Evolutionary conservation across 352 stramenopile genomes (phyloP).

Genomic region (Plasmopara viticola): DNA sequence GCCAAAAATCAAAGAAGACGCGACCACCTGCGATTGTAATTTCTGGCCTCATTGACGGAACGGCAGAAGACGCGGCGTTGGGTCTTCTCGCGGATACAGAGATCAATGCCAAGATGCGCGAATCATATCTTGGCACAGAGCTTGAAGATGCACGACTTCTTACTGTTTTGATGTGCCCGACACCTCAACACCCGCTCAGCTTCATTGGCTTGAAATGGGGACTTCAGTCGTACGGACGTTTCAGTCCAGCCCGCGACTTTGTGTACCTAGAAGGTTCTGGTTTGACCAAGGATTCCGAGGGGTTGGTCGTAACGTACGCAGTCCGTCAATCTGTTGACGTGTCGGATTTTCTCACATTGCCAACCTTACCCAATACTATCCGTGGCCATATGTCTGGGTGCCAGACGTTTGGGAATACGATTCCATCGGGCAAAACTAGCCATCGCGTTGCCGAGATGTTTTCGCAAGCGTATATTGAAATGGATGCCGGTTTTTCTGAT

Average conservation of each 20-base stretch:
- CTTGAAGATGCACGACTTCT: slow-evolving; percentile 32
- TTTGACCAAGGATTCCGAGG: slow-evolving; percentile 21
- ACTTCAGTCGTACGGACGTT: slow-evolving; percentile 28
- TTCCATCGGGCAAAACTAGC: slow-evolving; percentile 2
- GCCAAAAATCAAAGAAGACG: slow-evolving; percentile 15
- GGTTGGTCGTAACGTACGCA: slow-evolving; percentile 25
- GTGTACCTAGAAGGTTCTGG: slow-evolving; percentile 39
- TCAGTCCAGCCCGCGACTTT: slow-evolving; percentile 34
- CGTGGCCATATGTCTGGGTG: slow-evolving; percentile 32
- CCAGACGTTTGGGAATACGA: slow-evolving; percentile 25
- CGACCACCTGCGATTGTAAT: slow-evolving; percentile 26
- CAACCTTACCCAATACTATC: slow-evolving; percentile 29
- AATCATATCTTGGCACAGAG: slow-evolving; percentile 34
- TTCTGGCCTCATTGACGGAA: slow-evolving; percentile 27
- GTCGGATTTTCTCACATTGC: slow-evolving; percentile 19
- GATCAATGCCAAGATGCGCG: slow-evolving; percentile 30
- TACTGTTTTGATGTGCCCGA: slow-evolving; percentile 23
- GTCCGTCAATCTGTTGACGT: slow-evolving; percentile 31
- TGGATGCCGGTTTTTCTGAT: slow-evolving; percentile 21
- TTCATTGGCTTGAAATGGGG: slow-evolving; percentile 45
- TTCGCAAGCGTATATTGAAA: slow-evolving; percentile 29
- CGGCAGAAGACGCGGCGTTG: slow-evolving; percentile 34
- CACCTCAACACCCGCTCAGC: slow-evolving; percentile 25
- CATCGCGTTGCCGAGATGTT: slow-evolving; percentile 30
- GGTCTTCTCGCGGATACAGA: slow-evolving; percentile 36